A percentile compares a stretch with the other conserved stretches of the same genome.
phyloP scores from a whole-genome alignment of 2,329 filamentous ascomycete genomes.

The Fusarium globosum region DNA sequence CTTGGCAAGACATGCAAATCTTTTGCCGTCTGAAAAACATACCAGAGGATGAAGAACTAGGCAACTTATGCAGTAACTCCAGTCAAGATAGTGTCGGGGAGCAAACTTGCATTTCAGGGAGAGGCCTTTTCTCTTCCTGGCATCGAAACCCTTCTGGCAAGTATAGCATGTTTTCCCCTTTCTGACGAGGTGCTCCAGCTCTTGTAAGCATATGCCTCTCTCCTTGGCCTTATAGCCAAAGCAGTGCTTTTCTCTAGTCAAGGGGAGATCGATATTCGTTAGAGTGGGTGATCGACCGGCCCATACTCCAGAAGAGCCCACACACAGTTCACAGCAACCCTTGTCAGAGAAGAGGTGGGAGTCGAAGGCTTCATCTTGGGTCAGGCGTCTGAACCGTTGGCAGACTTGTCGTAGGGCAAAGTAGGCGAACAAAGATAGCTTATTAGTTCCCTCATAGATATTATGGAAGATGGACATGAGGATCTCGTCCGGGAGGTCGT shows the following conservation, averaged over 20 bases:
- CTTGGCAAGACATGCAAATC: background rate
- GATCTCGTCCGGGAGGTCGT: background rate
- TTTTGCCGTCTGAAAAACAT: rapidly evolving
- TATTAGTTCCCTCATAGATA: background rate
- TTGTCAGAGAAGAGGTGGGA: background rate
- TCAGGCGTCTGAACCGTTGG: background rate
- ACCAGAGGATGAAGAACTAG: background rate
- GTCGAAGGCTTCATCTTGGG: background rate
- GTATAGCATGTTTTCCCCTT: background rate
- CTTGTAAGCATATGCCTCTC: background rate
- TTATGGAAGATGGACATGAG: rapidly evolving
- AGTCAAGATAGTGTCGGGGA: background rate
- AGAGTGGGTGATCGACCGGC: rapidly evolving
- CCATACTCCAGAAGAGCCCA: rapidly evolving
- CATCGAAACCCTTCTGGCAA: background rate
- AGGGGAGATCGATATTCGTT: background rate
- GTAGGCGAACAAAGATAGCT: background rate
- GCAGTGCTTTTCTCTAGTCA: background rate
- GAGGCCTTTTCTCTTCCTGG: too few relatives aligned
- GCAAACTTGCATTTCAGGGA: background rate
- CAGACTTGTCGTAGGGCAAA: background rate
- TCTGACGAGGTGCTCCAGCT: background rate
- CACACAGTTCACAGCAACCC: background rate
- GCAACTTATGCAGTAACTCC: background rate
- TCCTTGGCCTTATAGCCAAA: background rate